Percentiles rank a stretch among this genome's conserved stretches.
phyloP scores from a whole-genome alignment of 192 early-diverging fungal genomes.

The Entophlyctis luteolus region DNA sequence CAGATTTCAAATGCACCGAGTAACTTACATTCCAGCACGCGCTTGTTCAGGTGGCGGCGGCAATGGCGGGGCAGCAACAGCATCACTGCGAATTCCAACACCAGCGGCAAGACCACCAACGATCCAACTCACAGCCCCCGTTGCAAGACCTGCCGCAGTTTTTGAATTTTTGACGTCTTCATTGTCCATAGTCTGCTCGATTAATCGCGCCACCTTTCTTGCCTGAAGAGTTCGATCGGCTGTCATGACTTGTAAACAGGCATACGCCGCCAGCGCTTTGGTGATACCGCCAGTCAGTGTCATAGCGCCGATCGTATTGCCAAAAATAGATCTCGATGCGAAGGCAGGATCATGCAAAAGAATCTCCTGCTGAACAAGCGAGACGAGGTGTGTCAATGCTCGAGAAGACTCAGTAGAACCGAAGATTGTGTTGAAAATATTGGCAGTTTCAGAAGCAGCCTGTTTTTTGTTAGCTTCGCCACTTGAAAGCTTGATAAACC shows the following conservation, averaged over 20 bases:
- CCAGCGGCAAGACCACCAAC: slow-evolving; percentile 1
- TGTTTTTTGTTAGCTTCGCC: no score
- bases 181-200: background rate
- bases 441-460: slow-evolving; percentile 84
- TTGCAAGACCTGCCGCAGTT: background rate
- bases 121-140: background rate
- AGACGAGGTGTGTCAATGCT: slow-evolving; percentile 78
- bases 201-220: slow-evolving; percentile 41
- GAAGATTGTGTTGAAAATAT: slow-evolving; percentile 87
- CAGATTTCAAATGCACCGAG: no score
- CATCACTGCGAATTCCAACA: slow-evolving; percentile 5
- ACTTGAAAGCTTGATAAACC: no score
- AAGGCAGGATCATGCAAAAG: slow-evolving; percentile 35
- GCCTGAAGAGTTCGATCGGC: slow-evolving; percentile 52
- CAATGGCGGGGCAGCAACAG: background rate
- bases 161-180: background rate
- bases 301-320: slow-evolving; percentile 58
- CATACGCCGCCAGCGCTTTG: slow-evolving; percentile 80
- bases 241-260: slow-evolving; percentile 76
- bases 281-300: slow-evolving; percentile 69
- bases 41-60: background rate
- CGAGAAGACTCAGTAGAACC: slow-evolving; percentile 92
- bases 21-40: background rate
- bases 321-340: slow-evolving; percentile 19
- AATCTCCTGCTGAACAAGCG: slow-evolving; percentile 70